Evolutionary conservation across 768 basidiomycete genomes (phyloP), one percentile per base, ranked within the genome.

Genomic region (Lepiota venenata): DNA sequence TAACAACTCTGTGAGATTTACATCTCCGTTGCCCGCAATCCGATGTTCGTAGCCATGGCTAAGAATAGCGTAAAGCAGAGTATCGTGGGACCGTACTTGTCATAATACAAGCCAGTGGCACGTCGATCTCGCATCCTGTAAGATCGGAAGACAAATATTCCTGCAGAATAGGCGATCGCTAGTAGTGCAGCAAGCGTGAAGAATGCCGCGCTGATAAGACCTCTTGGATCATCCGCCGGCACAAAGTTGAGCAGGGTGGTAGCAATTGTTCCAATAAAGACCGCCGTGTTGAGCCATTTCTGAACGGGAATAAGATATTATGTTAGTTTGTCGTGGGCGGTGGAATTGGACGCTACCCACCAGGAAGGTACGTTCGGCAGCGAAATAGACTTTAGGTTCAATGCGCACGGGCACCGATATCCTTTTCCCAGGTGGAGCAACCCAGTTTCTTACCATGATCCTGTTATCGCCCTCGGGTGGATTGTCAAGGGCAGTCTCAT

Each of bases 351-450:
- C 12, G 52, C 54, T 21, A 76, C 92, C 71, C 67, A 91, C 93
- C 71, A 95, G 68, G 79, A 94, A 96, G 12, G 95, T 98, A 57
- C 96, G 79, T 70, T 98, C 95, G 36, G 88, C 86, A 5, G 97
- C 97, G 67, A 98, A 99, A 66, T 95, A 96, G 3, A 97, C 94
- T 72, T 99, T 99, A 25, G 97, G 97, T 69, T 99, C 97, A 44
- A 99, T 82, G 50, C 97, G 82, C n/a, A 99, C 88, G 21, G 96
- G 94, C 2, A 98, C 84, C 0, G 93, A 83, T 54, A 99, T 95
- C 59, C 81, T 79, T 75, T 98, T 98, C 10, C 95, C 95, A 39
- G 78, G 71, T 0, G 91, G 89, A 1, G 95, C 96, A 21, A 67
- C 74, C 85, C 87, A 91, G 55, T 82, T 80, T 52, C 86, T 76